phyloP scores from a whole-genome alignment of 129 eudicot genomes.

The Chrysanthemum lavandulifolium region DNA sequence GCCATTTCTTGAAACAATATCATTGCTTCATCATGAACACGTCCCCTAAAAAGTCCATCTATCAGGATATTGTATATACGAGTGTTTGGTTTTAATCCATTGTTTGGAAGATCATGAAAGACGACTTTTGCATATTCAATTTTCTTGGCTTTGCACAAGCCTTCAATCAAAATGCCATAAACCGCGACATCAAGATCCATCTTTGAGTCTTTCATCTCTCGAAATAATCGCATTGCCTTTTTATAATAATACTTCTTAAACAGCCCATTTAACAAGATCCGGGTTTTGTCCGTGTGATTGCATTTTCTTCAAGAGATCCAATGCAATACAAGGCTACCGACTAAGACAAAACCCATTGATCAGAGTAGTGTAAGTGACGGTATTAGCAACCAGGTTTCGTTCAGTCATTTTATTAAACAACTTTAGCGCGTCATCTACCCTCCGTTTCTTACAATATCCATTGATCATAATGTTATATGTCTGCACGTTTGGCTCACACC shows the following conservation, averaged over 20 bases:
- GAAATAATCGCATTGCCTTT: slow-evolving; percentile 21
- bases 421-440: slow-evolving; percentile 11
- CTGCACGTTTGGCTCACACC: slow-evolving; percentile 18
- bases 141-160: slow-evolving; percentile 19
- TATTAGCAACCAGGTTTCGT: slow-evolving; percentile 18
- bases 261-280: slow-evolving; percentile 12
- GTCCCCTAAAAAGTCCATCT: slow-evolving; percentile 12
- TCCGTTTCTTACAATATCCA: slow-evolving; percentile 17
- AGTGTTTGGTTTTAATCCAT: slow-evolving; percentile 17
- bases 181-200: slow-evolving; percentile 22
- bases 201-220: slow-evolving; percentile 21
- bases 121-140: slow-evolving; percentile 18
- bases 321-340: slow-evolving; percentile 12
- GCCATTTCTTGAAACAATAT: slow-evolving; percentile 20
- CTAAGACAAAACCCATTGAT: slow-evolving; percentile 18
- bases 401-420: slow-evolving; percentile 15
- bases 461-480: slow-evolving; percentile 23
- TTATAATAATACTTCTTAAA: slow-evolving; percentile 8
- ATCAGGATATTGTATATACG: slow-evolving; percentile 22
- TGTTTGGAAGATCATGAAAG: slow-evolving; percentile 8
- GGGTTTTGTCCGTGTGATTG: slow-evolving; percentile 9
- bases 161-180: slow-evolving; percentile 20
- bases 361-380: slow-evolving; percentile 24
- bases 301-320: slow-evolving; percentile 17
- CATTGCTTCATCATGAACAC: slow-evolving; percentile 12